Evolutionary conservation across 2,329 filamentous ascomycete species (phyloP), one percentile per base, ranked within the genome.

Genomic region (Cercospora berteroae): DNA sequence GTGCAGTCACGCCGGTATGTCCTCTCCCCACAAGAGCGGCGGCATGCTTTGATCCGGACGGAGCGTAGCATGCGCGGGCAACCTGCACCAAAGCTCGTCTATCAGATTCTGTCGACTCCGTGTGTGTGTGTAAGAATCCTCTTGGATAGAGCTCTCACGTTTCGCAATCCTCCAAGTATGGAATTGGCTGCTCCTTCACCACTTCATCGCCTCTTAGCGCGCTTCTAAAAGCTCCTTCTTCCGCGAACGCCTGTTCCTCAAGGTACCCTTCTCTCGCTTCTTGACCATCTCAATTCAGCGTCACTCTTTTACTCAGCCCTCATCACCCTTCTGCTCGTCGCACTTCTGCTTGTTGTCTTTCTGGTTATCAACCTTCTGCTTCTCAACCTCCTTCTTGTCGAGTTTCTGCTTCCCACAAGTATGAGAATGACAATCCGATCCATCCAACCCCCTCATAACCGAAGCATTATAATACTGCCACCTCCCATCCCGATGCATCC

Each of bases 381-480:
- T 9, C 18, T 25, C 20, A 50, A 2, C 48, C 12, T 7, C 5
- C 48, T 36, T 4, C 12, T 39, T 39, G 10, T 52, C 23, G 10
- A 5, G 9, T 13, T 27, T 52, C 48, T 25, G 13, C 13, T 55
- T 55, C 23, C 23, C 12, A n/a, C 48, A 55, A 23, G 20, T 27
- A 55, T 55, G 13, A 8, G 12, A 13, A 55, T 55, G n/a, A n/a
- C 48, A 55, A 29, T 64, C 66, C 20, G 57, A 58, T 10, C 50
- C 58, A 25, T 68, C 66, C 7, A 58, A 27, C 1, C 66, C 66
- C 29, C 66, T 50, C 62, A 68, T 62, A 4, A 68, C 57, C 10
- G 66, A 65, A 8, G 66, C 66, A 31, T 68, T 65, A 31, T 62
- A 68, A 29, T 65, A 68, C 59, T 65, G 52, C 66, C 66, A 68